These are phyloP conservation scores for Hypoxylon cercidicola DNA, from an alignment of 495 filamentous ascomycete genomes.

Conservation along the genomic window DNA sequence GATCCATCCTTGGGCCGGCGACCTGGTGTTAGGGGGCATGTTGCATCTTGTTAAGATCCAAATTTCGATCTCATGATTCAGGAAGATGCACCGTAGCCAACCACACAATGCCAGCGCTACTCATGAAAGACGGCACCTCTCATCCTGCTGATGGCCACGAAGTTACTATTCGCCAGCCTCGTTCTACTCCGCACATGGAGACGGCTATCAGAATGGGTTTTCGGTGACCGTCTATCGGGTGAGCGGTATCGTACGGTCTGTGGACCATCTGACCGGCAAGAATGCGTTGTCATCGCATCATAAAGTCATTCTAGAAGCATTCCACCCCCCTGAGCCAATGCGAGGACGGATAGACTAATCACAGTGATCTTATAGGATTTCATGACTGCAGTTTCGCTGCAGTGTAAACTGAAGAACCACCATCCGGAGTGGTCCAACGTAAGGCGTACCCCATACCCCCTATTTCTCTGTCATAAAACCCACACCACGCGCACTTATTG, in stretches of 20 bases:
- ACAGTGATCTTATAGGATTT: constrained; percentile 58
- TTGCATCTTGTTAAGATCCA: constrained; percentile 14
- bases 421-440: constrained; percentile 75
- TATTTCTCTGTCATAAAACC: constrained; percentile 12
- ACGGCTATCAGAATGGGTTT: neutral
- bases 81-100: constrained; percentile 18
- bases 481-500: constrained; percentile 19
- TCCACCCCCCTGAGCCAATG: neutral
- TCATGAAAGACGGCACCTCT: constrained; percentile 12
- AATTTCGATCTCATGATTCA: constrained; percentile 12
- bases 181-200: constrained; percentile 3
- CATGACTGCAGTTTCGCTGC: constrained; percentile 66
- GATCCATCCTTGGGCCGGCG: neutral
- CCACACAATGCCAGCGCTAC: constrained; percentile 15
- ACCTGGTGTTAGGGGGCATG: constrained; percentile 1
- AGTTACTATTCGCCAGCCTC: constrained; percentile 13
- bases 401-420: constrained; percentile 66
- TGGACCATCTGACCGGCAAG: constrained; percentile 2
- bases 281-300: constrained; percentile 9
- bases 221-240: constrained; percentile 13
- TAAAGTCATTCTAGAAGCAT: neutral
- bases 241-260: constrained; percentile 8
- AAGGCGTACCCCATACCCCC: constrained; percentile 32
- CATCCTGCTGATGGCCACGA: constrained; percentile 21
- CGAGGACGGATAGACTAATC: constrained; percentile 29